Evolutionary conservation across 2,329 filamentous ascomycete genomes (phyloP).

Genomic region (Setomelanomma holmii): DNA sequence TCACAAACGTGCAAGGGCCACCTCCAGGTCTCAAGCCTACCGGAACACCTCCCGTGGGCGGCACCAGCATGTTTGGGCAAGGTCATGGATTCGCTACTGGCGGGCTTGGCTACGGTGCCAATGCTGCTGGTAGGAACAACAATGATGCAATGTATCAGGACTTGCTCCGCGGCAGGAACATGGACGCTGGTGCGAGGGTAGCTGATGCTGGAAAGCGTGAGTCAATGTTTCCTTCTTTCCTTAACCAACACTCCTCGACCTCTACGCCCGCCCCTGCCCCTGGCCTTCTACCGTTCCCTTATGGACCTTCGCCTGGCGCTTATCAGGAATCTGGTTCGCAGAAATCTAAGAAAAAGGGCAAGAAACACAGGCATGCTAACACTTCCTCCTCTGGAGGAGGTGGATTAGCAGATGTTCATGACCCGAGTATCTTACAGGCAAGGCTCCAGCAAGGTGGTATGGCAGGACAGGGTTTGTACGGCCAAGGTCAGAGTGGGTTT

Average conservation of each 20-base stretch:
- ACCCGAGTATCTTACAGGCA: conserved; percentile 99
- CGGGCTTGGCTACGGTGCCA: conserved; percentile 66
- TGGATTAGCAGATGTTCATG: conserved; percentile 99
- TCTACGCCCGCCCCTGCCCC: conserved; percentile 87
- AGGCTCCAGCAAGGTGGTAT: conserved; percentile 88
- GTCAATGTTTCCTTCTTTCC: conserved; percentile 93
- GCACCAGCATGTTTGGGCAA: conserved; percentile 86
- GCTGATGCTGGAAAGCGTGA: conserved; percentile 96
- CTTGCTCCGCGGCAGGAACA: conserved; percentile 72
- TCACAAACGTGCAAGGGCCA: conserved; percentile 85
- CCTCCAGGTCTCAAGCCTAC: conserved; percentile 95
- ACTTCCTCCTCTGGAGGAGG: conserved; percentile 99
- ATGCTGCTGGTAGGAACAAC: conserved; percentile 73
- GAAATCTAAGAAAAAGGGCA: conserved; percentile 99
- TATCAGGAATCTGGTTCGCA: conserved; percentile 87
- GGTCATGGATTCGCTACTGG: conserved; percentile 80
- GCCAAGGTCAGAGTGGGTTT: conserved; percentile 92
- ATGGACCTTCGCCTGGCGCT: conserved; percentile 82
- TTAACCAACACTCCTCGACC: conserved; percentile 83
- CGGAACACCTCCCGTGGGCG: conserved; percentile 84
- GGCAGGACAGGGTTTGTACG: conserved; percentile 87
- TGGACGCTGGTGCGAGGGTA: conserved; percentile 71
- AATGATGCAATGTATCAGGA: conserved; percentile 79
- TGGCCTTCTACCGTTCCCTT: conserved; percentile 89
- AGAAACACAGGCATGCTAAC: conserved; percentile 99